Conservation (phyloP, 2,329 filamentous ascomycete genomes). For the Fusarium sp. region DNA sequence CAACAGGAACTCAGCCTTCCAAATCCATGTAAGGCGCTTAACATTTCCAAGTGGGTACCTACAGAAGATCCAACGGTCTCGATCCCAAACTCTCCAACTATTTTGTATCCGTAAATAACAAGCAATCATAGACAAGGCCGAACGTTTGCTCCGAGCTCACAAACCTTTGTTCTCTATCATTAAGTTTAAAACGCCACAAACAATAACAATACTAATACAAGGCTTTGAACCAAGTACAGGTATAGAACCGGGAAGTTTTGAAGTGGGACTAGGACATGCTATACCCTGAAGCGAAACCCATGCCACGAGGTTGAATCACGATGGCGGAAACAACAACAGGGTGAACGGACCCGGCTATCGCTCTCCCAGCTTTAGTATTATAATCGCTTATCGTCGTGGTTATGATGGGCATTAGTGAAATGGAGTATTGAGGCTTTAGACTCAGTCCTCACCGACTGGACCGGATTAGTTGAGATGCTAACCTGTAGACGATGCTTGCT, state of each 20-base stretch:
- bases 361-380: slow-evolving; percentile 1
- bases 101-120: slow-evolving; percentile 8
- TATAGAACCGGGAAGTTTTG: background rate
- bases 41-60: slow-evolving; percentile 11
- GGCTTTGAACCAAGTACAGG: background rate
- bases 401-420: background rate
- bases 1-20: slow-evolving; percentile 17
- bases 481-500: background rate
- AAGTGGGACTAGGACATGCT: slow-evolving; percentile 12
- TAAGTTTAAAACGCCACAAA: background rate
- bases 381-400: background rate
- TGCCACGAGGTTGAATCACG: slow-evolving; percentile 19
- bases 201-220: background rate
- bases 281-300: slow-evolving; percentile 17
- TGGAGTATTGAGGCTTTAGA: background rate
- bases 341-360: slow-evolving; percentile 9
- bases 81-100: slow-evolving; percentile 2
- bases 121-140: slow-evolving; percentile 8
- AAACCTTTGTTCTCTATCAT: background rate
- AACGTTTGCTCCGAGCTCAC: too few species aligned
- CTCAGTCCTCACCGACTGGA: background rate
- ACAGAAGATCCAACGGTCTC: background rate
- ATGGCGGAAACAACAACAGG: slow-evolving; percentile 19
- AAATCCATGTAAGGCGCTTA: slow-evolving; percentile 19
- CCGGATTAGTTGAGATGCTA: background rate